A percentile compares a stretch with the other conserved stretches of the same genome.
These are phyloP conservation scores for Manihot esculenta DNA, from an alignment of 441 rosid genomes.

Conservation along the genomic window DNA sequence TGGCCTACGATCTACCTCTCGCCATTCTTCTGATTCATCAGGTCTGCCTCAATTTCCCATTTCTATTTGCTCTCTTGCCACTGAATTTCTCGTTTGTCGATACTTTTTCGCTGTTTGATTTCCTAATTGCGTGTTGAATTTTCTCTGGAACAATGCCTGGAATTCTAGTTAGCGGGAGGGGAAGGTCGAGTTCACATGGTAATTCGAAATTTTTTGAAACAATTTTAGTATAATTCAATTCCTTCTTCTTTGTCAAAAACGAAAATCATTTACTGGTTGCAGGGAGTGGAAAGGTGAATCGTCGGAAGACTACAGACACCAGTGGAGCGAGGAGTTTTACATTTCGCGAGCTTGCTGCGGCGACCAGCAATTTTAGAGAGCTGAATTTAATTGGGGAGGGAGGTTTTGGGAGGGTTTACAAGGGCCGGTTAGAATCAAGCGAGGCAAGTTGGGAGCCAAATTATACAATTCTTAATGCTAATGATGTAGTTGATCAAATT, in stretches of 20 bases:
- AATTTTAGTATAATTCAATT: background rate
- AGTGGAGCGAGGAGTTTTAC: constrained; percentile 75
- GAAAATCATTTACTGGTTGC: constrained; percentile 13
- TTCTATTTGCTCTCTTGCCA: background rate
- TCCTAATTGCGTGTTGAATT: background rate
- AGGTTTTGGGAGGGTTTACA: constrained; percentile 90
- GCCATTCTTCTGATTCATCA: constrained; percentile 40
- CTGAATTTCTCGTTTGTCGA: background rate
- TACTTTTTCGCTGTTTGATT: background rate
- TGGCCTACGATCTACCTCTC: constrained; percentile 50
- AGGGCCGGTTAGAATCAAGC: constrained; percentile 65
- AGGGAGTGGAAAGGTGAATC: constrained; percentile 37
- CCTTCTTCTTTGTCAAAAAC: background rate
- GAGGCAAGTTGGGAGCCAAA: constrained; percentile 63
- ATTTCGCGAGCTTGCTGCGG: constrained; percentile 80
- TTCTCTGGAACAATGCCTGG: constrained; percentile 1
- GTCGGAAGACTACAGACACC: constrained; percentile 32
- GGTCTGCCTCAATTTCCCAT: constrained; percentile 31
- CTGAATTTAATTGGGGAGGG: constrained; percentile 89
- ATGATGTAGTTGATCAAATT: background rate
- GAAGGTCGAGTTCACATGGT: constrained; percentile 34
- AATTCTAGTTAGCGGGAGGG: constrained; percentile 35
- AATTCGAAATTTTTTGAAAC: constrained; percentile 12
- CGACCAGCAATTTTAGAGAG: constrained; percentile 78
- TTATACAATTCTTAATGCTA: background rate